Evolutionary conservation across 177 flowering plant species (phyloP).

Genomic region (Tripterygium wilfordii): DNA sequence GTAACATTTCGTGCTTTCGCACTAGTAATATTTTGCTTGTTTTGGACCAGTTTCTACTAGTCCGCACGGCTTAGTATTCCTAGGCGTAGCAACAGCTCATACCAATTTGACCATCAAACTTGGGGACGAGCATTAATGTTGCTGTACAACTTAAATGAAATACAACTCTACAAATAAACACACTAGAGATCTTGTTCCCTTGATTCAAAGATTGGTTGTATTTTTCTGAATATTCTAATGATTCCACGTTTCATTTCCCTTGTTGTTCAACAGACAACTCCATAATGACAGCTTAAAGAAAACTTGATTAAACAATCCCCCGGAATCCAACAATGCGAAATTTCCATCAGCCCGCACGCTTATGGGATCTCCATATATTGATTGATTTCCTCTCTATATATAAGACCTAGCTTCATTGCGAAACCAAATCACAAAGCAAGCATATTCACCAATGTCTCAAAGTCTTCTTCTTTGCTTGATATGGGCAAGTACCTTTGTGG

Average conservation of each 20-base stretch:
- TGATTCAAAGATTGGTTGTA: conserved; percentile 19
- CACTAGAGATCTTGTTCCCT: conserved; percentile 33
- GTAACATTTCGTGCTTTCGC: too few relatives aligned
- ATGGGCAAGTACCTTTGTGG: conserved; percentile 9
- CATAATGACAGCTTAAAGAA: background rate
- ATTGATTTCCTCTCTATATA: conserved; percentile 2
- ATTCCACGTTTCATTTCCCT: conserved; percentile 23
- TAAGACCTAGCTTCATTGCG: background rate
- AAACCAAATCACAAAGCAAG: background rate
- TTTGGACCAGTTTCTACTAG: too few relatives aligned
- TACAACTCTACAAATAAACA: conserved; percentile 23
- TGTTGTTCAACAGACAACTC: conserved; percentile 18
- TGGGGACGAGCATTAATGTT: too few relatives aligned
- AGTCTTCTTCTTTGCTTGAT: conserved; percentile 19
- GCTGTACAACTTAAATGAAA: too few relatives aligned
- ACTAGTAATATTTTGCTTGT: too few relatives aligned
- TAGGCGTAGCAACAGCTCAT: too few relatives aligned
- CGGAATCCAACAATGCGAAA: conserved; percentile 16
- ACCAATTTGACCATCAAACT: too few relatives aligned
- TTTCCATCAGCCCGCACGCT: conserved; percentile 20
- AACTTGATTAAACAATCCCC: conserved; percentile 3
- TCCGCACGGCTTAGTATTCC: too few relatives aligned
- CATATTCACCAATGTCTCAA: conserved; percentile 30
- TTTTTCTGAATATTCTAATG: conserved; percentile 16
- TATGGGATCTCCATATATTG: background rate